Evolutionary conservation across 1,284 basidiomycete genomes (phyloP), one percentile per base, ranked within the genome.

Genomic region (Sporisorium scitamineum): DNA sequence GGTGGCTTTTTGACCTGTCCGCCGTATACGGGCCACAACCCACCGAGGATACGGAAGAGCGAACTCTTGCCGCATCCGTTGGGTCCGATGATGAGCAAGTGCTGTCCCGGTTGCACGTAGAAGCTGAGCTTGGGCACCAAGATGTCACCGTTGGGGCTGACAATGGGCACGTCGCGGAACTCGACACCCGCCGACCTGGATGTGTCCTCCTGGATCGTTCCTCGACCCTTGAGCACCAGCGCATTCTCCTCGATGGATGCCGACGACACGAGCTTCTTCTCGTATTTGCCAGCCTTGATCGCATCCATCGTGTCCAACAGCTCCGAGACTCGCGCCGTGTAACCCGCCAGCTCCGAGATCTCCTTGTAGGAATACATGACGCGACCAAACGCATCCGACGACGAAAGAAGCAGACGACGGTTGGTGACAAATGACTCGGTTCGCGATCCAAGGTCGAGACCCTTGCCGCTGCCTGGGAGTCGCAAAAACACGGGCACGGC

Each of bases 21-120:
- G 88, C 91, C 96, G 82, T 97, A 97, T 5, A 97, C 93, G 1
- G 96, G 95, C 95, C 96, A 99, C 8, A 99, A 89, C 20, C 95
- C 96, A 44, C 95, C 96, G 3, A 99, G 88, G 67, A 98, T 97
- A 27, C 96, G 91, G 89, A 97, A 97, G 54, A 98, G 79, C n/a
- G 81, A 84, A 65, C 78, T 80, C 76, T 85, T 85, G 41, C 84
- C 84, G 57, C 84, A 85, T 88, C 94, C 95, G 81, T 97, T 97
- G 0, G 95, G 84, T 3, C 84, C 84, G 54, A 85, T 78, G 48
- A 70, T 73, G 59, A 79, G 65, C 61, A 76, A 10, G 87, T 92
- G 84, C 86, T 95, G 94, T 64, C 95, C 94, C 41, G 90, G 92
- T 85, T 93, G 92, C 58, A 98, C 93, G 78, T 91, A 90, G 88